A percentile compares a stretch with the other conserved stretches of the same genome.
phyloP scores from a whole-genome alignment of 345 rosid genomes.

The Mercurialis annua region DNA sequence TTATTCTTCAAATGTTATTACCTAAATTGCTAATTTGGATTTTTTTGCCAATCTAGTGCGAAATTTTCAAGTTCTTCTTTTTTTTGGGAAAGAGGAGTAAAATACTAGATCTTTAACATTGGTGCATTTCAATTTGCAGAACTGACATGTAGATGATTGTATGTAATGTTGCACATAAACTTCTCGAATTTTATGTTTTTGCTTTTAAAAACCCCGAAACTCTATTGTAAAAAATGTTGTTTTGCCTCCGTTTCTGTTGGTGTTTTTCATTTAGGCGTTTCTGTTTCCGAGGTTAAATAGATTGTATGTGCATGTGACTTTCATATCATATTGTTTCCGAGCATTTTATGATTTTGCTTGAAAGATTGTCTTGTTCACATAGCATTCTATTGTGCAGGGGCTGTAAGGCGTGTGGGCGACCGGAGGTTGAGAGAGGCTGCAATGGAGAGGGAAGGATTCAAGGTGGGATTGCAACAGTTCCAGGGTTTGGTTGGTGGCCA shows the following conservation, averaged over 20 bases:
- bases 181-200: background rate
- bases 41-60: background rate
- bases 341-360: background rate
- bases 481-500: conserved; percentile 99
- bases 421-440: conserved; percentile 78
- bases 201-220: too few relatives aligned
- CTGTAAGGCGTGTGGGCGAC: conserved; percentile 78
- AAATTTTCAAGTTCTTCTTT: background rate
- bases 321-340: background rate
- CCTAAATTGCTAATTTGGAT: background rate
- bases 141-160: background rate
- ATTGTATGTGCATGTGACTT: too few relatives aligned
- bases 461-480: conserved; percentile 92
- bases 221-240: too few relatives aligned
- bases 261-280: too few relatives aligned
- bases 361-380: background rate
- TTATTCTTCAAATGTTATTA: too few relatives aligned
- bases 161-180: too few relatives aligned
- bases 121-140: background rate
- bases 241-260: too few relatives aligned
- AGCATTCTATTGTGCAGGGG: conserved; percentile 36
- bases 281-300: too few relatives aligned
- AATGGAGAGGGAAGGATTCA: conserved; percentile 93
- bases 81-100: background rate
- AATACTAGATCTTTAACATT: background rate